Percentiles rank a stretch among this genome's conserved stretches.
These are phyloP conservation scores for Trifolium pratense DNA, from an alignment of 306 rosid genomes.

Conservation along the genomic window DNA sequence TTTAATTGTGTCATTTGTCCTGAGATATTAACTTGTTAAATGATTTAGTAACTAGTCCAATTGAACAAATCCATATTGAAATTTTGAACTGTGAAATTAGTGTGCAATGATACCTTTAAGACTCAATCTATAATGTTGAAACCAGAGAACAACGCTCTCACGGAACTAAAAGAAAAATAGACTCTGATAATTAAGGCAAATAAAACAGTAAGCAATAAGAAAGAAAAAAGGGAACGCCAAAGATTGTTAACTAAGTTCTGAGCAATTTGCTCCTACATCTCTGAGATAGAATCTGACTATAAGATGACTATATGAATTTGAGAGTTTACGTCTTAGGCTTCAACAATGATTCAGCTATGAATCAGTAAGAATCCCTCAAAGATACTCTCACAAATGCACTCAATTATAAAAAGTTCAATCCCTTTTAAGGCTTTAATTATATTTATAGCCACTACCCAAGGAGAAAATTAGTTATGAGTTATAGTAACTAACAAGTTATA, in stretches of 20 bases:
- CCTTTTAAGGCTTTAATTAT: neutral
- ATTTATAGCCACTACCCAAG: conserved; percentile 1
- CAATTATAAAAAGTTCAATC: neutral
- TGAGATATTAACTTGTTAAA: neutral
- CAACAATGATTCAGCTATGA: neutral
- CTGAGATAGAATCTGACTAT: neutral
- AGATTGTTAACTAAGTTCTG: neutral
- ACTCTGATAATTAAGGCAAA: neutral
- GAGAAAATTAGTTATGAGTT: neutral
- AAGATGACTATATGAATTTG: neutral
- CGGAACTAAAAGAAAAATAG: neutral
- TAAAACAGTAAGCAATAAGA: neutral
- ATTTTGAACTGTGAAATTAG: neutral
- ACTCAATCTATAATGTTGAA: too few relatives aligned
- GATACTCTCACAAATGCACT: neutral
- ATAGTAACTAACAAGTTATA: neutral
- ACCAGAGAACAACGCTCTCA: neutral
- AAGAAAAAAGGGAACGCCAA: neutral
- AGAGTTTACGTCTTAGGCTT: neutral
- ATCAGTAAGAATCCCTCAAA: neutral
- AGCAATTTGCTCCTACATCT: neutral
- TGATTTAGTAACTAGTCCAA: neutral
- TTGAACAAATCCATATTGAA: neutral
- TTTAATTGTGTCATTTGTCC: conserved; percentile 15
- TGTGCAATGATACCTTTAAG: neutral